Conservation (phyloP, 257 asterid species). For the Parsonsia alboflavescens region DNA sequence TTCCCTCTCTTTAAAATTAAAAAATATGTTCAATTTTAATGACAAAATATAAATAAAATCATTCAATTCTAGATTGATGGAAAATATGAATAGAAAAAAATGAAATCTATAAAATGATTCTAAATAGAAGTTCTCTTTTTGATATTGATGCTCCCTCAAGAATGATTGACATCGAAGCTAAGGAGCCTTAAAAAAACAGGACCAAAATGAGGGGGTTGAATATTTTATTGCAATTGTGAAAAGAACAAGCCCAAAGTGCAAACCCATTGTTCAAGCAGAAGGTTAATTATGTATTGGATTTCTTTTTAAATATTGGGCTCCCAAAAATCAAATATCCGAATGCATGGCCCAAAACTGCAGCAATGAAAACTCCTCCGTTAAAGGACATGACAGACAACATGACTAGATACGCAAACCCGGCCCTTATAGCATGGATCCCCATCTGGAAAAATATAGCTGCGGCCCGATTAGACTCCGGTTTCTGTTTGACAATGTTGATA, state of each 20-base stretch:
- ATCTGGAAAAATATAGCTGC: constrained; percentile 43
- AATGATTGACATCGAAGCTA: neutral
- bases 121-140: neutral
- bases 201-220: neutral
- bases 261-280: neutral
- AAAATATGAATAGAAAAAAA: too few relatives aligned
- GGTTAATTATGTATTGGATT: neutral
- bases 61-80: too few relatives aligned
- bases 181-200: neutral
- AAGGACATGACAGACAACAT: constrained; percentile 69
- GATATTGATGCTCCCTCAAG: neutral
- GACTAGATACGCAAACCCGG: constrained; percentile 71
- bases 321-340: constrained; percentile 56
- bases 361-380: constrained; percentile 67
- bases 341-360: constrained; percentile 65
- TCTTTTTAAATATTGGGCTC: constrained; percentile 36
- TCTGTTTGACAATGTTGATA: constrained; percentile 36
- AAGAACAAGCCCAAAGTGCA: neutral
- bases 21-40: too few relatives aligned
- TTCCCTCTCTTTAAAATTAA: too few relatives aligned
- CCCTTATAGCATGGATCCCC: constrained; percentile 56
- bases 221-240: neutral
- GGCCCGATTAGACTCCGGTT: constrained; percentile 47
- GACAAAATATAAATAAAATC: too few relatives aligned
- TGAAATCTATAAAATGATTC: too few relatives aligned